phyloP scores from a whole-genome alignment of 805 yeast species.

The Lachancea mirantina region DNA sequence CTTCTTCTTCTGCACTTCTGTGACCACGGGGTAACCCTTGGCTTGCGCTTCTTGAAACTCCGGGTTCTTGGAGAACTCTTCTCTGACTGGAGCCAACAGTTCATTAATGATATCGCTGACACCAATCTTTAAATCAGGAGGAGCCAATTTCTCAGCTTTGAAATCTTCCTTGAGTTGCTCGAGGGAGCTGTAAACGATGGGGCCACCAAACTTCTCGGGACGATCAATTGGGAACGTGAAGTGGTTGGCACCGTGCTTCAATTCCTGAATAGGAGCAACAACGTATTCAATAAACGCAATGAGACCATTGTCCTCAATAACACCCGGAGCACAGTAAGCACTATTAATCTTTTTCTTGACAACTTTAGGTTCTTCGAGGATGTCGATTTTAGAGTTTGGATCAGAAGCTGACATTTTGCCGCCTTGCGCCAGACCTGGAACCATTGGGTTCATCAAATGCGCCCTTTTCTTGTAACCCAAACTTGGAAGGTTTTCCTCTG shows the following conservation, averaged over 20 bases:
- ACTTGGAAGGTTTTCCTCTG: conserved; percentile 84
- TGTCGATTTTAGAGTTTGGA: conserved; percentile 94
- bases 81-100: conserved; percentile 78
- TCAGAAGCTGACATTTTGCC: conserved; percentile 99
- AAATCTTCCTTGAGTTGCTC: conserved; percentile 67
- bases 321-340: conserved; percentile 96
- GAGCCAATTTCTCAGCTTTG: conserved; percentile 67
- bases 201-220: conserved; percentile 97
- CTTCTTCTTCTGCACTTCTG: conserved; percentile 50
- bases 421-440: conserved; percentile 94
- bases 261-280: conserved; percentile 75
- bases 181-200: conserved; percentile 61
- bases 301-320: conserved; percentile 83
- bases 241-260: conserved; percentile 50
- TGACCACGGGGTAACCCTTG: conserved; percentile 80
- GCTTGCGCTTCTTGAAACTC: conserved; percentile 71
- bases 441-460: conserved; percentile 98
- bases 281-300: conserved; percentile 81
- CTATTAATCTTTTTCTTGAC: conserved; percentile 86
- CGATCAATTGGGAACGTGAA: conserved; percentile 73
- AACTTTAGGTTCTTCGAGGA: conserved; percentile 79
- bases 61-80: conserved; percentile 48
- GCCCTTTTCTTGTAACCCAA: conserved; percentile 96
- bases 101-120: conserved; percentile 78
- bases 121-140: conserved; percentile 91